Conservation (phyloP, 2,329 filamentous ascomycete genomes). For the Tothia fuscella region DNA sequence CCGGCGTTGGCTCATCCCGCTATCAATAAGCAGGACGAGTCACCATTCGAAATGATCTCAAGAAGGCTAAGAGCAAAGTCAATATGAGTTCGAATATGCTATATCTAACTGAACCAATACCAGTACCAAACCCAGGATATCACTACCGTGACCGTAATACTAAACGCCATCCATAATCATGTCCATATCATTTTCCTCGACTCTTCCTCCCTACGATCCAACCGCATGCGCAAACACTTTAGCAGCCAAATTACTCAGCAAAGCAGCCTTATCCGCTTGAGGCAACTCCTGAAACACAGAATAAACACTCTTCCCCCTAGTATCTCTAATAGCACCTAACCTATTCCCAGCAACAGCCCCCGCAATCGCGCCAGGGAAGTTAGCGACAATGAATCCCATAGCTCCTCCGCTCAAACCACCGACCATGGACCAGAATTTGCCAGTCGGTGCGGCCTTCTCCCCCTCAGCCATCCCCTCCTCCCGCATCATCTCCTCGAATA, state of each 20-base stretch:
- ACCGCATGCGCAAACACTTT: constrained; percentile 78
- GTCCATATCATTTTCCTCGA: too few relatives aligned
- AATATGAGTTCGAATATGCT: too few relatives aligned
- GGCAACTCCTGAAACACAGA: constrained; percentile 82
- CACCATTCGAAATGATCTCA: too few relatives aligned
- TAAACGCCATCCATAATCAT: too few relatives aligned
- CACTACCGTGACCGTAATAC: too few relatives aligned
- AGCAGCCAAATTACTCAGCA: constrained; percentile 73
- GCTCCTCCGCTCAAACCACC: constrained; percentile 80
- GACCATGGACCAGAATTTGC: constrained; percentile 75
- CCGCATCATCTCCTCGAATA: constrained; percentile 43
- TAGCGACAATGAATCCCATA: constrained; percentile 89
- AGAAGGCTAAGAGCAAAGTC: too few relatives aligned
- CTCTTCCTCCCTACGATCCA: too few relatives aligned
- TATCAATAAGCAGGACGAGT: too few relatives aligned
- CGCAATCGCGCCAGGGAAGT: constrained; percentile 77
- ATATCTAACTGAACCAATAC: too few relatives aligned
- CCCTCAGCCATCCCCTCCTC: constrained; percentile 58
- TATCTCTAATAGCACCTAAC: constrained; percentile 79
- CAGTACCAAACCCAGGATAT: too few relatives aligned
- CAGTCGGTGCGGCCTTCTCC: constrained; percentile 46
- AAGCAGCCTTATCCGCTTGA: constrained; percentile 63
- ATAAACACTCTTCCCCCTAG: constrained; percentile 90
- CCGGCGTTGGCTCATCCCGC: too few relatives aligned
- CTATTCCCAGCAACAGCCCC: constrained; percentile 88